Evolutionary conservation across 225 moss, liverwort and hornwort genomes (phyloP).

Genomic region (Climacium dendroides): DNA sequence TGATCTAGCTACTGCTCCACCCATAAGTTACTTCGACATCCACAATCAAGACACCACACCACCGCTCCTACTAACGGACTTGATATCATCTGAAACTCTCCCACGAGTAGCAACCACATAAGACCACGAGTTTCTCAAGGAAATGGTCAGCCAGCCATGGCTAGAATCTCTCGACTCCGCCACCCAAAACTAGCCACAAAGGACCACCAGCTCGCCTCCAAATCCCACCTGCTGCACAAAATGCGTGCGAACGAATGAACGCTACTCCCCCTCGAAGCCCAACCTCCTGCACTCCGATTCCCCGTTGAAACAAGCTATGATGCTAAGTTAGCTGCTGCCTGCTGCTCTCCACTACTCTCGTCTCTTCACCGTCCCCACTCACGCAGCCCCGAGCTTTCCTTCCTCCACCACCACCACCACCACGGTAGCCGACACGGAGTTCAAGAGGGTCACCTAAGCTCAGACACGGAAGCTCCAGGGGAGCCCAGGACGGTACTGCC

Average conservation of each 20-base stretch:
- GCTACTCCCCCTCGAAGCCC: neutral
- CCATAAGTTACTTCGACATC: neutral
- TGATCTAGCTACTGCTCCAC: neutral
- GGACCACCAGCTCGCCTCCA: neutral
- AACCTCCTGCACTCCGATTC: neutral
- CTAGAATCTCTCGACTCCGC: neutral
- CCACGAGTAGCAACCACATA: neutral
- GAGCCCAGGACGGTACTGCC: neutral
- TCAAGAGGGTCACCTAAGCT: neutral
- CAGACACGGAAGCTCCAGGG: neutral
- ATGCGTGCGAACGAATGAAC: neutral
- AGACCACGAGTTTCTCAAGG: neutral
- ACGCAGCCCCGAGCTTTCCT: neutral
- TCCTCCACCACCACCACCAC: neutral
- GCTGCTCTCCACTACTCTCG: neutral
- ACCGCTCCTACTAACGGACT: neutral
- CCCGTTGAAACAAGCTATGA: neutral
- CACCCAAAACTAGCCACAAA: too few species aligned
- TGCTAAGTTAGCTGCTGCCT: neutral
- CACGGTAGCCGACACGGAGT: neutral
- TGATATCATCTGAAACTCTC: neutral
- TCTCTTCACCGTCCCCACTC: neutral
- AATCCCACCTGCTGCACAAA: neutral
- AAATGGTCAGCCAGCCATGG: neutral
- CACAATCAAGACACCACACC: neutral